Percentiles rank a stretch among this genome's conserved stretches.
phyloP scores from a whole-genome alignment of 768 basidiomycete genomes.

The Austroboletus eburneus region DNA sequence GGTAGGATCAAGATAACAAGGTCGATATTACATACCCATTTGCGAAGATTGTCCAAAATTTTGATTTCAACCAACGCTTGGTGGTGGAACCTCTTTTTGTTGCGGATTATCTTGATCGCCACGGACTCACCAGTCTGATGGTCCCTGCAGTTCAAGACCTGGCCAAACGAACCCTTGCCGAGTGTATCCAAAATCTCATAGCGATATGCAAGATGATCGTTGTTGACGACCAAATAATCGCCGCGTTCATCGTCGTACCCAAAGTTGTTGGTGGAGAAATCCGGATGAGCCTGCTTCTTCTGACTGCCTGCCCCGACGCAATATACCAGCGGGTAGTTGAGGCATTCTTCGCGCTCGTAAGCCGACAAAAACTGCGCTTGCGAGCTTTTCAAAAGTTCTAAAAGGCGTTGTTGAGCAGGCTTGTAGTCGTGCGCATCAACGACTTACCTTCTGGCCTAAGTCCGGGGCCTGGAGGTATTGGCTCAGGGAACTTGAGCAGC shows the following conservation, averaged over 20 bases:
- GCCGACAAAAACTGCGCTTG: constrained; percentile 74
- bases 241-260: constrained; percentile 98
- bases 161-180: constrained; percentile 98
- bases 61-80: constrained; percentile 99
- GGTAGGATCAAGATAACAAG: background rate
- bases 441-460: constrained; percentile 67
- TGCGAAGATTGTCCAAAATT: constrained; percentile 90
- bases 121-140: constrained; percentile 94
- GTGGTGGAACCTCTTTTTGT: constrained; percentile 98
- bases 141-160: constrained; percentile 93
- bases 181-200: constrained; percentile 91
- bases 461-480: constrained; percentile 63
- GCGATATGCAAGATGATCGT: constrained; percentile 95
- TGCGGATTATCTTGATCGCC: constrained; percentile 98
- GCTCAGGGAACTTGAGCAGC: constrained; percentile 90
- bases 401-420: constrained; percentile 7
- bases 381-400: constrained; percentile 63
- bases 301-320: constrained; percentile 74
- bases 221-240: constrained; percentile 86
- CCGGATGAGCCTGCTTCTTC: constrained; percentile 77
- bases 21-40: constrained; percentile 73
- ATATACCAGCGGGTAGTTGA: constrained; percentile 82
- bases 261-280: constrained; percentile 77
- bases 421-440: background rate
- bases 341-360: constrained; percentile 87